Evolutionary conservation across 2,329 filamentous ascomycete species (phyloP).

Genomic region (Fusarium redolens): DNA sequence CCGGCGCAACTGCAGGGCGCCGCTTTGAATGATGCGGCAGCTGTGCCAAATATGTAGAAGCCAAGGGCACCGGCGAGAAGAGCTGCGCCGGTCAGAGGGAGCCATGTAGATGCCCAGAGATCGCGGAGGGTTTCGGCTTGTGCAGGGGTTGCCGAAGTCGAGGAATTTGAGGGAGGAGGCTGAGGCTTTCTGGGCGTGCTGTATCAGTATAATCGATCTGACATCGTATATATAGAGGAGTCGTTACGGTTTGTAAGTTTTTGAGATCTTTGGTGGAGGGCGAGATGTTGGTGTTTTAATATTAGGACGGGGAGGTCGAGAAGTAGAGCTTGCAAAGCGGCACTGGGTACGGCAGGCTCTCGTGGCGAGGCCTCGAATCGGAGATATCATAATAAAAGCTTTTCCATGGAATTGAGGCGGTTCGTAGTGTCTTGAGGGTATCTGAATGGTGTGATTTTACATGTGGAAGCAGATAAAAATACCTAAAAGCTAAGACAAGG

Average conservation of each 20-base stretch:
- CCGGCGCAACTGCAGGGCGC: constrained; percentile 42
- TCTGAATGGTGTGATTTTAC: constrained; percentile 11
- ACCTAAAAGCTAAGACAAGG: constrained; percentile 10
- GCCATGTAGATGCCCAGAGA: constrained; percentile 54
- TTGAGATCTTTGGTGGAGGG: constrained; percentile 41
- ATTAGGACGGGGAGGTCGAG: constrained; percentile 39
- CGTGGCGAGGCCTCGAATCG: constrained; percentile 42
- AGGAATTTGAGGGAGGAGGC: constrained; percentile 6
- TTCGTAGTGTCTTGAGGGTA: background rate
- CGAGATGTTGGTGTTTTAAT: constrained; percentile 32
- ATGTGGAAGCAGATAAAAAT: constrained; percentile 25
- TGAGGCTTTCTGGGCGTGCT: constrained; percentile 26
- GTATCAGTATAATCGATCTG: constrained; percentile 12
- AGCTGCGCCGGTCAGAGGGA: constrained; percentile 60
- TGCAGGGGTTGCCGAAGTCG: constrained; percentile 31
- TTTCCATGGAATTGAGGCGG: constrained; percentile 19
- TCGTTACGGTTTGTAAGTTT: constrained; percentile 49
- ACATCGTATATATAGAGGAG: background rate
- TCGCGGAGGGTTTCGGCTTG: constrained; percentile 50
- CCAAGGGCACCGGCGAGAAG: constrained; percentile 59
- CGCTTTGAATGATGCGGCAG: constrained; percentile 50
- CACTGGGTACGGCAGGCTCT: constrained; percentile 37
- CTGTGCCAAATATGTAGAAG: constrained; percentile 58
- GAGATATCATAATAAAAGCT: constrained; percentile 46
- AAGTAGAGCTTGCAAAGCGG: constrained; percentile 47